Evolutionary conservation across 768 basidiomycete genomes (phyloP), one percentile per base, ranked within the genome.

Genomic region (Serendipita sp.): DNA sequence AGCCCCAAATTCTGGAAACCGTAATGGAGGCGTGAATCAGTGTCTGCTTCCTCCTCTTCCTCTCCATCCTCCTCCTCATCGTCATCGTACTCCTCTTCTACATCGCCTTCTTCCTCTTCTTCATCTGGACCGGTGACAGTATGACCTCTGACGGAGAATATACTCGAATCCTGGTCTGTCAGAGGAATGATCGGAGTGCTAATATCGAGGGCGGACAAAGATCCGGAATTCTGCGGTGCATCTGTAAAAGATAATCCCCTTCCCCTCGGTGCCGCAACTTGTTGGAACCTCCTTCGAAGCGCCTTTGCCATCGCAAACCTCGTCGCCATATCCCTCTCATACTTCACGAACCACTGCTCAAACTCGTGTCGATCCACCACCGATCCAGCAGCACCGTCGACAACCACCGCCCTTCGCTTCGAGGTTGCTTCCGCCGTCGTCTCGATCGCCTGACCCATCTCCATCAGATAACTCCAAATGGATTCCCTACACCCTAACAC

Each of bases 381-480:
- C 38, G 38, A 3, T 41, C 4, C 13, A 4, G 4, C 4, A 41
- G 4, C 38, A 41, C 13, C 13, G 11, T 35, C 58, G 38, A n/a
- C n/a, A 16, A n/a, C 41, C 34, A 28, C 30, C 5, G 18, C 38
- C 30, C 23, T 34, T 23, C 58, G 18, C 38, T 41, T 41, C 58
- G 58, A 35, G 65, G 58, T 60, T 30, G 58, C 44, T 63, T 34
- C 44, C 15, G 71, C 76, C 66, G 65, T 84, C 86, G 83, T n/a
- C n/a, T n/a, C n/a, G n/a, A 28, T 60, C 56, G 28, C 56, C 35
- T 60, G 16, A 3, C 56, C 56, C 5, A 78, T 79, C 30, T 78
- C 79, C 28, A 75, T 69, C 3, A 88, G 79, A 81, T 83, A 88
- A 64, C 85, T 85, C 88, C 88, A 89, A 86, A 89, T 89, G 35